Base-by-base conservation (phyloP, 2,329 filamentous ascomycete genomes). In the Aspergillus novofumigatus region DNA sequence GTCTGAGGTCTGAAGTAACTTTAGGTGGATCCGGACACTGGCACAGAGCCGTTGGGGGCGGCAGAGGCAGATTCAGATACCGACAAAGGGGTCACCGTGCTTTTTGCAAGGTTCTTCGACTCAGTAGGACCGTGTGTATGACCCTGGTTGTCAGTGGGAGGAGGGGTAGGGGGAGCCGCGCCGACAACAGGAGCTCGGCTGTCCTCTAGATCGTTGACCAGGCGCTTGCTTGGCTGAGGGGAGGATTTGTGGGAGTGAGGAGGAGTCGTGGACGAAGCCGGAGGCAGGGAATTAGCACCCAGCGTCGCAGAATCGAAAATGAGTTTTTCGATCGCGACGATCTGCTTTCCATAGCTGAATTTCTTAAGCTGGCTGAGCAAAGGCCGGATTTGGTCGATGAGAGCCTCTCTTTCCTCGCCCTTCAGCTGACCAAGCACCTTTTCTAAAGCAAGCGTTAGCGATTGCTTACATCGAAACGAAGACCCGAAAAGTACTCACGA, bases 361-460 rank as follows among this genome's bases (percentile, higher is more conserved):
- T 84, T 87, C 74, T 87, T 89, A 32, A 90, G 72, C 35, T 78
- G 75, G 35, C 78, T 75, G 52, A 91, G 80, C 59, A 87, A 81
- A 1, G 84, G 81, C 65, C 82, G 83, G 73, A 91, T 83, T 56
- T 86, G 80, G 52, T 86, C 82, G 4, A 86, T 78, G 55, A 92
- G 82, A 3, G 76, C 70, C 29, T 82, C 79, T 42, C 81, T 80
- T 62, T 91, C 87, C 0, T 75, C 72, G 2, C 83, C 86, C 44
- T 86, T 78, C 3, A 91, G 78, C 62, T 83, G 77, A 7, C 77
- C 80, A 35, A 96, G 79, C 4, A 97, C 81, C 77, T 92, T 96
- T 77, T 97, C 91, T 95, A 69, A 32, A 56, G 23, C n/a, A 11
- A 8, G 21, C 11, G 59, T 74, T 57, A 71, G 72, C 70, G 60